Percentiles rank a stretch among this genome's conserved stretches.
phyloP scores from a whole-genome alignment of 2,329 filamentous ascomycete genomes.

The Gnomoniopsis sp. region DNA sequence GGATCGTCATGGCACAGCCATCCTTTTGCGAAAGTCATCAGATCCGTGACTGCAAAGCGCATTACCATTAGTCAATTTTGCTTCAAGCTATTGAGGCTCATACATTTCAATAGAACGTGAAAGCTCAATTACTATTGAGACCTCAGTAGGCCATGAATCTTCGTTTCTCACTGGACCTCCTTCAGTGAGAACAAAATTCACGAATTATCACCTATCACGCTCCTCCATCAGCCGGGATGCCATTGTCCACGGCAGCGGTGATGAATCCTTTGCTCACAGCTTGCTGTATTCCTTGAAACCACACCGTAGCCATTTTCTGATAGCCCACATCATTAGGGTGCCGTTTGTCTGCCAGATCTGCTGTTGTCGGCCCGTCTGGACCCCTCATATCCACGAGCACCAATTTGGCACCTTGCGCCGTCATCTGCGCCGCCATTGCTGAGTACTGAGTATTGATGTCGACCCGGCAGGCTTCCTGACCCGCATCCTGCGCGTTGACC shows the following conservation, averaged over 20 bases:
- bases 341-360: constrained; percentile 20
- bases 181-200: too few relatives aligned
- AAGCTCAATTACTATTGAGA: too few relatives aligned
- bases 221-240: constrained; percentile 9
- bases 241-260: not conserved
- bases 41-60: too few relatives aligned
- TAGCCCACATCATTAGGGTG: constrained; percentile 25
- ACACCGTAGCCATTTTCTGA: constrained; percentile 23
- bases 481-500: constrained; percentile 22
- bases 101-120: too few relatives aligned
- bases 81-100: too few relatives aligned
- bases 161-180: too few relatives aligned
- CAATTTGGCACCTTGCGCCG: constrained; percentile 16
- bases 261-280: constrained; percentile 13
- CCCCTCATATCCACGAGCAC: constrained; percentile 23
- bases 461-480: constrained; percentile 21
- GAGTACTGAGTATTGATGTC: constrained; percentile 22
- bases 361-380: constrained; percentile 18
- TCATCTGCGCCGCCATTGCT: constrained; percentile 12
- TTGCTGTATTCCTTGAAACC: constrained; percentile 19
- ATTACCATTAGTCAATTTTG: too few relatives aligned
- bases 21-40: too few relatives aligned
- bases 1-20: too few relatives aligned
- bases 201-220: too few relatives aligned
- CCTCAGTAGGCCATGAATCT: too few relatives aligned